Base-by-base conservation (phyloP, 805 yeast species). In the Blastobotrys parvus region DNA sequence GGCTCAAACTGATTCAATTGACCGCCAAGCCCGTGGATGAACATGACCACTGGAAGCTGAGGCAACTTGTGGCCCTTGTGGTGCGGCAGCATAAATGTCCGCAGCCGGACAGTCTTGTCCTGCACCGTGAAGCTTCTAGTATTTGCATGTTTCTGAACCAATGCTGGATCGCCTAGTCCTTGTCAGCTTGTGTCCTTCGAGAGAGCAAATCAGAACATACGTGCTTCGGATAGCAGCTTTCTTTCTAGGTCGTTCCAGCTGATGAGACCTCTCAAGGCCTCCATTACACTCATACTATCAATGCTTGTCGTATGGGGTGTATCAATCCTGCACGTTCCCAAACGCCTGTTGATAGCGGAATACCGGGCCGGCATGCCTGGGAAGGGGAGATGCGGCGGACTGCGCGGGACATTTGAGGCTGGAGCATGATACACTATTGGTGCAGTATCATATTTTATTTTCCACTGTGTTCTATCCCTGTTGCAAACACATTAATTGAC, bases 1-100 rank as follows among this genome's bases (percentile, higher is more conserved):
- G 81, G 78, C 54, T 84, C 92, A 59, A 89, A 89, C 59, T 88
- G 96, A 18, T 86, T 76, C 57, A 84, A 67, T 53, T 80, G 90
- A 2, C 97, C 97, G 1, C 97, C 97, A 17, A 90, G 61, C 0
- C 97, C 97, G 64, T 88, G 97, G 16, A 89, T 57, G 44, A 87
- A 75, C 2, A 86, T 62, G 4, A 82, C 60, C 2, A 79, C 64
- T 0, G 94, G 94, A 33, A 77, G 46, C 4, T 44, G 42, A 1
- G 62, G 63, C 23, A 61, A 42, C 42, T 57, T 52, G 38, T 51
- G 45, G 15, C 47, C 55, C 22, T 57, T 53, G 33, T 52, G 51
- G 25, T 60, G 52, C 1, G 62, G 65, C 15, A 59, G 45, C 13
- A 34, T 35, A 27, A 55, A 38, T 6, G 46, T 45, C 17, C 59